Conservation (phyloP, 495 filamentous ascomycete species). For the Ascobolus immersus region DNA sequence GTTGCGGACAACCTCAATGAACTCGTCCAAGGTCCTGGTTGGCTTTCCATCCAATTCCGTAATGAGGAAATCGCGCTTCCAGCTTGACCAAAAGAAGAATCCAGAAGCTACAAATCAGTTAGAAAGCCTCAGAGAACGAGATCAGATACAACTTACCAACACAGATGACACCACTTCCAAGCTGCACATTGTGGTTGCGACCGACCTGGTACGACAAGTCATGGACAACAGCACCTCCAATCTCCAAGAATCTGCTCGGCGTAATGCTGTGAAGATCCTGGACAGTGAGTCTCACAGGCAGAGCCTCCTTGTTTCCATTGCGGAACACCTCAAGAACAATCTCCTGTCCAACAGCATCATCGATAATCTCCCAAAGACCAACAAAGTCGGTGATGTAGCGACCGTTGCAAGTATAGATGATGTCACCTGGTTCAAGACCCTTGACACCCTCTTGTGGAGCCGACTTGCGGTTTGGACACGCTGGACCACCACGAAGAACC, state of each 20-base stretch:
- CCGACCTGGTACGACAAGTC: constrained; percentile 15
- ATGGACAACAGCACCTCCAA: constrained; percentile 16
- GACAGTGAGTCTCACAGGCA: constrained; percentile 9
- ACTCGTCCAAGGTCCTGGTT: constrained; percentile 14
- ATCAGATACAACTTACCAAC: constrained; percentile 9
- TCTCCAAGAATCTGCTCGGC: constrained; percentile 14
- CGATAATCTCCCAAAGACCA: constrained; percentile 16
- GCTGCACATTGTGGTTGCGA: constrained; percentile 14
- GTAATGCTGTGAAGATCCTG: constrained; percentile 16
- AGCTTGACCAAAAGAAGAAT: constrained; percentile 16
- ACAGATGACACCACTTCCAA: constrained; percentile 16
- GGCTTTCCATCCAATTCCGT: constrained; percentile 15
- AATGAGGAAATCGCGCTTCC: constrained; percentile 16
- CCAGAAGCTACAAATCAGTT: constrained; percentile 10
- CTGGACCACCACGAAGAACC: constrained; percentile 15
- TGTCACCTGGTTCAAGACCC: constrained; percentile 16
- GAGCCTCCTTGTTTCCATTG: constrained; percentile 13
- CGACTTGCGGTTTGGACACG: constrained; percentile 6
- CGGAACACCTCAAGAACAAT: constrained; percentile 14
- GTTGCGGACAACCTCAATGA: constrained; percentile 13
- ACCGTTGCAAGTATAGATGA: constrained; percentile 14
- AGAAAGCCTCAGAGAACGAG: constrained; percentile 1
- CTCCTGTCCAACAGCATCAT: constrained; percentile 14
- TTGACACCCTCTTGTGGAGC: constrained; percentile 4
- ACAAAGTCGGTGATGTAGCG: constrained; percentile 15